Evolutionary conservation across 768 basidiomycete genomes (phyloP).

Genomic region (Kwoniella sp.): DNA sequence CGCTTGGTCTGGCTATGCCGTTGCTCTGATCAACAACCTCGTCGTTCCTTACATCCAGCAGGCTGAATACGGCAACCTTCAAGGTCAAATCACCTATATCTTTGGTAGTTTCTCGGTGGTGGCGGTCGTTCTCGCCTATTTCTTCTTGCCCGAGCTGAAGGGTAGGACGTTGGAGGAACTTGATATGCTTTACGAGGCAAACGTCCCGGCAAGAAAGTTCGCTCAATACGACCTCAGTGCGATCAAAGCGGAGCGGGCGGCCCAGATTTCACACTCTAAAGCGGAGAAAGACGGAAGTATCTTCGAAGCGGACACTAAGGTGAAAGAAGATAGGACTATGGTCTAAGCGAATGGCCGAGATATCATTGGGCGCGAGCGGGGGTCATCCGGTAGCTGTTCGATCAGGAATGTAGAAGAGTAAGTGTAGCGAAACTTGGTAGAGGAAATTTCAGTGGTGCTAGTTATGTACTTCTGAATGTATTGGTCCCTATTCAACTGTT

Average conservation of each 20-base stretch:
- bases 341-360: not conserved
- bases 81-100: slow-evolving; percentile 30
- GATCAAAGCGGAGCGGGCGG: slow-evolving; percentile 4
- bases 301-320: not conserved
- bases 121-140: slow-evolving; percentile 23
- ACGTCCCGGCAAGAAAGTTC: slow-evolving; percentile 21
- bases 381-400: too few species aligned
- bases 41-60: slow-evolving; percentile 43
- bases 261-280: not conserved
- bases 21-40: slow-evolving; percentile 32
- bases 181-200: slow-evolving; percentile 36
- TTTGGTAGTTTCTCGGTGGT: slow-evolving; percentile 21
- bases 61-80: slow-evolving; percentile 33
- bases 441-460: too few species aligned
- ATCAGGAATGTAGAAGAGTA: too few species aligned
- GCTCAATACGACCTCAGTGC: slow-evolving; percentile 4
- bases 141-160: slow-evolving; percentile 41
- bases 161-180: slow-evolving; percentile 35
- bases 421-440: too few species aligned
- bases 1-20: slow-evolving; percentile 27
- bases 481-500: too few species aligned
- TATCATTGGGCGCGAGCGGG: too few species aligned
- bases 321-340: not conserved
- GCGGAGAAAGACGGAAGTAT: slow-evolving; percentile 6
- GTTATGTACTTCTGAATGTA: too few species aligned